Percentiles rank a stretch among this genome's conserved stretches.
Evolutionary conservation across 2,329 filamentous ascomycete species (phyloP).

Genomic region (Xylariaceae sp.): DNA sequence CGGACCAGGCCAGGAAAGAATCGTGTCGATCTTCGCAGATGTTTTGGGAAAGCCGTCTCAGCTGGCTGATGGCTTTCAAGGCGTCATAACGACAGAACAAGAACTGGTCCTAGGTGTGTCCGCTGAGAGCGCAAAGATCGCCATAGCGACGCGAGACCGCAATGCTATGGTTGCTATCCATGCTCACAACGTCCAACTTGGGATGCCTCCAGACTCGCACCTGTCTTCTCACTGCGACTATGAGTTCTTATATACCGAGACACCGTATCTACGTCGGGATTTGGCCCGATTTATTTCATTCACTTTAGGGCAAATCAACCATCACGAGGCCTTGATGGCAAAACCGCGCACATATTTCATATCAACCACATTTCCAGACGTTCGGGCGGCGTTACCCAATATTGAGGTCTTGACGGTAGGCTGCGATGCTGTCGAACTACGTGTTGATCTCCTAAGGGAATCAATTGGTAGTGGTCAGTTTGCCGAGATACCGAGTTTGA

Average conservation of each 20-base stretch:
- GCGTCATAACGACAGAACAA: constrained; percentile 51
- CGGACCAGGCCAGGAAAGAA: constrained; percentile 66
- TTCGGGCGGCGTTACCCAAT: constrained; percentile 76
- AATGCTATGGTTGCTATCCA: constrained; percentile 66
- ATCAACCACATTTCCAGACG: constrained; percentile 83
- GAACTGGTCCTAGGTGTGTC: constrained; percentile 66
- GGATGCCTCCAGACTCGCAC: constrained; percentile 62
- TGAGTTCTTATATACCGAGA: constrained; percentile 77
- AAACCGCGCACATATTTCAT: constrained; percentile 81
- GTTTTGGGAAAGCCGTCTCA: constrained; percentile 71
- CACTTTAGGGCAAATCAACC: constrained; percentile 72
- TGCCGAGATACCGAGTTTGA: constrained; percentile 68
- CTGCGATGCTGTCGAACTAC: constrained; percentile 78
- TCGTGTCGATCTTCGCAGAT: constrained; percentile 72
- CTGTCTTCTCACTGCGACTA: constrained; percentile 73
- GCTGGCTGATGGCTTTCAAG: constrained; percentile 52
- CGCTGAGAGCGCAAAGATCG: constrained; percentile 51
- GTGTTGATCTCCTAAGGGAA: constrained; percentile 77
- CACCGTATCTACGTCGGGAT: constrained; percentile 69
- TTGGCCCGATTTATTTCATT: constrained; percentile 76
- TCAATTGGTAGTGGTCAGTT: constrained; percentile 59
- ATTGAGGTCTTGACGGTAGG: constrained; percentile 84
- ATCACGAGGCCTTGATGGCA: constrained; percentile 71
- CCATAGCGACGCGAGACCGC: constrained; percentile 56
- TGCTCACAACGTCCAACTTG: constrained; percentile 69